Base-by-base conservation (phyloP, 1,284 basidiomycete genomes). In the Ganoderma sinense region DNA sequence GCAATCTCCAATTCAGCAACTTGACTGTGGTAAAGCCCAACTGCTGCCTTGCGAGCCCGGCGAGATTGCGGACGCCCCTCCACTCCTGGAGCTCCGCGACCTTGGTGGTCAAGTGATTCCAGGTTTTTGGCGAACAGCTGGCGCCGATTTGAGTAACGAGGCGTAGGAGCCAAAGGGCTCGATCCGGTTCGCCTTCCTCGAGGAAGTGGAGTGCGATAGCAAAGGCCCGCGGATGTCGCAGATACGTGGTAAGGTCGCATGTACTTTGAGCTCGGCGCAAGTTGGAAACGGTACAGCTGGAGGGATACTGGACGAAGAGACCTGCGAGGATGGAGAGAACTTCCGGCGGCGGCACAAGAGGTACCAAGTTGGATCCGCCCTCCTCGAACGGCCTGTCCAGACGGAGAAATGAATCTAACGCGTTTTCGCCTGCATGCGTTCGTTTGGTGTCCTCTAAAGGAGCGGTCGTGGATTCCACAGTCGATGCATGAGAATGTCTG, bases 1-100 rank as follows among this genome's bases (percentile, higher is more conserved):
- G 87, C 23, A 85, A 81, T 62, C 85, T 86, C 92, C 91, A 94
- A 78, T 94, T 89, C 73, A 94, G 82, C 26, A 94, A 81, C 31
- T 87, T 85, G 40, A 80, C 74, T 2, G 87, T 89, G 1, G 85
- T 82, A 66, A 80, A 82, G 62, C 86, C 84, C 13, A 84, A 82
- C 23, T 87, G 85, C 48, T 79, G 75, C 69, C 81, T 83, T 63
- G 85, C 89, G 20, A 88, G 79, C 36, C 78, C 75, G 55, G 88
- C 85, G 20, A 88, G 75, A 31, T 78, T 73, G 31, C 86, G 81
- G 4, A 94, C 80, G 13, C 81, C 76, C 51, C 78, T 71, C 92
- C 92, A 94, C 41, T 83, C 76, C 33, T 81, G 23, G 13, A 40
- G 59, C 23, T 55, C 39, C 39, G 64, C 64, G 16, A 56, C 29